Evolutionary conservation across 306 rosid genomes (phyloP), one percentile per base, ranked within the genome.

Genomic region (Dryas octopetala): DNA sequence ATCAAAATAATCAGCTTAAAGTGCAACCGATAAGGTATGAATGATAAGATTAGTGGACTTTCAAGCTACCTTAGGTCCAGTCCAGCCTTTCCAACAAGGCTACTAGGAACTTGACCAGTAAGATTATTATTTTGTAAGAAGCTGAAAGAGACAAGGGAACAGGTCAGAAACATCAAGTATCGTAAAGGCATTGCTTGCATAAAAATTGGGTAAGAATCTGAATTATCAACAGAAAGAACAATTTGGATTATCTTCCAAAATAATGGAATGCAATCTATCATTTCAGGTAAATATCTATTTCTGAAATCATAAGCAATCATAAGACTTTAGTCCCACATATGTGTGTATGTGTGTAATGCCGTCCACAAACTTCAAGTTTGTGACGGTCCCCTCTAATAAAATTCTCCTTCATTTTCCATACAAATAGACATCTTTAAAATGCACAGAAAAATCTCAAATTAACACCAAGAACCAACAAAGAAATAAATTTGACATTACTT

Each of bases 71-170:
- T 86, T 71, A 92, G 71, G 62, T 66, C 48, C 67, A 92, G 66
- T 63, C 89, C 91, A 48, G 90, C 68, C 70, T 89, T 92, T 78
- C 81, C 88, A 59, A 46, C 12, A 69, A 92, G 96, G 81, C 83
- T 89, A 71, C 74, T 67, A 9, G 98, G 99, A 88, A 92, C 78
- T 74, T 84, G 85, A 83, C 99, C 98, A 1, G 96, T 89, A 79
- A 96, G 79, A 80, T 89, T 85, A 79, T 96, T 96, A 82, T 92
- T 95, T 69, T 96, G 95, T 74, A 96, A 78, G 84, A 88, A 90
- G 60, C 99, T 96, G 90, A 71, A 62, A 74, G 73, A 78, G 38
- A 81, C 64, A 73, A 12, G 79, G 69, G 49, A 73, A 19, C 17
- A 61, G 61, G 85, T 83, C 81, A 79, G 76, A 72, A 54, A 66